Conservation (phyloP, 1,284 basidiomycete species). For the Malassezia arunalokei region DNA sequence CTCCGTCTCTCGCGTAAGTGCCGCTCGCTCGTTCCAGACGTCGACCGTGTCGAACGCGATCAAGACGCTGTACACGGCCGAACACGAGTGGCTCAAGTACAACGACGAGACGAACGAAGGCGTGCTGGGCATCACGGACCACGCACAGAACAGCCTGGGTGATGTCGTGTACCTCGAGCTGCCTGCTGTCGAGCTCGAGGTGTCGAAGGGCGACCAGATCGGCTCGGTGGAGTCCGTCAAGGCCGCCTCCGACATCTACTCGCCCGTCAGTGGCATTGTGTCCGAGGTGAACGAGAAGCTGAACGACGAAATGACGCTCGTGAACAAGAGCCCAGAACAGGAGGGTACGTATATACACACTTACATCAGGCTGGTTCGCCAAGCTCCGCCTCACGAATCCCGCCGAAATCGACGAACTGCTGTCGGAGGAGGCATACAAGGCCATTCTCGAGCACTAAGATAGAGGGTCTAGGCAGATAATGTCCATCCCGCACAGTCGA, state of each 20-base stretch:
- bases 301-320: constrained; percentile 59
- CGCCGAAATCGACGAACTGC: constrained; percentile 60
- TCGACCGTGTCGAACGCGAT: constrained; percentile 11
- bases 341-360: constrained; percentile 55
- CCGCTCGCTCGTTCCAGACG: constrained; percentile 13
- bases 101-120: constrained; percentile 71
- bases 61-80: constrained; percentile 53
- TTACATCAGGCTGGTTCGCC: constrained; percentile 73
- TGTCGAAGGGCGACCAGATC: constrained; percentile 70
- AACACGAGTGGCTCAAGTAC: constrained; percentile 79
- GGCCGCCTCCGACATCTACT: constrained; percentile 91
- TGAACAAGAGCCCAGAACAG: constrained; percentile 79
- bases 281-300: constrained; percentile 67
- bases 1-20: background rate
- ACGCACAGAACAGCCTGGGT: constrained; percentile 81
- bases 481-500: constrained; percentile 14
- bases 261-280: constrained; percentile 76
- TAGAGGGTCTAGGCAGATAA: constrained; percentile 4
- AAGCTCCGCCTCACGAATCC: constrained; percentile 74
- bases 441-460: constrained; percentile 11
- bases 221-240: constrained; percentile 94
- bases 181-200: constrained; percentile 58
- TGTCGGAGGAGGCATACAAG: constrained; percentile 69
- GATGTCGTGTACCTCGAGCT: constrained; percentile 98
- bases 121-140: constrained; percentile 77